These are phyloP conservation scores for Oenanthe javanica DNA, from an alignment of 140 eudicot species.

Conservation along the genomic window DNA sequence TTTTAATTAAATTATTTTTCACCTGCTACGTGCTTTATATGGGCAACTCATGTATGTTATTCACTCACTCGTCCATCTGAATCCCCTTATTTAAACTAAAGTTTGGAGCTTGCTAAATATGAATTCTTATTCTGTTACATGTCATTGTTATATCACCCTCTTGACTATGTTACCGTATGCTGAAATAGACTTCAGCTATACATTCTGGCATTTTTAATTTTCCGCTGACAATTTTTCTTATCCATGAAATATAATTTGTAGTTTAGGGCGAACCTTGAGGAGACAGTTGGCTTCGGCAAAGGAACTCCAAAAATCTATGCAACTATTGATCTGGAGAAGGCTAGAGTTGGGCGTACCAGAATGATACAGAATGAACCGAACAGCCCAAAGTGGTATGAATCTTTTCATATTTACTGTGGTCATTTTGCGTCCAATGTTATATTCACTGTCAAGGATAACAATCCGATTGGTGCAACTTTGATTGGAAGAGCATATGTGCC, in stretches of 20 bases:
- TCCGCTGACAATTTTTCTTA: not conserved
- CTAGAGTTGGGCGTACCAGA: conserved; percentile 48
- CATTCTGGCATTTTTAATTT: not conserved
- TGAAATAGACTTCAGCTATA: not conserved
- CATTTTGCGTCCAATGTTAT: conserved; percentile 39
- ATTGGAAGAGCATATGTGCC: conserved; percentile 50
- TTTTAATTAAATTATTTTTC: not conserved
- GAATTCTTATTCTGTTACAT: not conserved
- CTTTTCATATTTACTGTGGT: conserved; percentile 49
- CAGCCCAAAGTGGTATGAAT: conserved; percentile 41
- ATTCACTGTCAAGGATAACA: conserved; percentile 44
- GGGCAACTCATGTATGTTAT: not conserved
- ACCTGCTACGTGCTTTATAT: not conserved
- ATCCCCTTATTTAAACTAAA: not conserved
- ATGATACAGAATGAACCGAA: conserved; percentile 31
- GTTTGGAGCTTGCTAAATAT: not conserved
- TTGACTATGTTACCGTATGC: not conserved
- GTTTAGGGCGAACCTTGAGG: conserved; percentile 29
- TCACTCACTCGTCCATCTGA: not conserved
- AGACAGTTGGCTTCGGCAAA: conserved; percentile 31
- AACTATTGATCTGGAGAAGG: conserved; percentile 37
- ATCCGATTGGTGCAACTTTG: conserved; percentile 48
- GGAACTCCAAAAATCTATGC: conserved; percentile 44
- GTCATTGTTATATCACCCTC: not conserved
- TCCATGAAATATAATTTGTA: conserved; percentile 3